phyloP scores from a whole-genome alignment of 257 asterid species.

The Nicotiana undulata region DNA sequence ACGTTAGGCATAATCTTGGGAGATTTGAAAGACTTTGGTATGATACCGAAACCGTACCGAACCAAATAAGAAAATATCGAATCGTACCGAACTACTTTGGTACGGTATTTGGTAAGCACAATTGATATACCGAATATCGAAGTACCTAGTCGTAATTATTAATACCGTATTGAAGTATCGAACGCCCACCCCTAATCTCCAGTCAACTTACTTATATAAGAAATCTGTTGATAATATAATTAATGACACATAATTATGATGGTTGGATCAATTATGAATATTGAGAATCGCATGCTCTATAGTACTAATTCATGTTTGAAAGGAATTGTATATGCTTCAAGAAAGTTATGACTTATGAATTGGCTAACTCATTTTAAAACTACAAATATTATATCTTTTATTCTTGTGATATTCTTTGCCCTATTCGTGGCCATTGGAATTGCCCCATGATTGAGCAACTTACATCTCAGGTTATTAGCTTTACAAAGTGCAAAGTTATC shows the following conservation, averaged over 20 bases:
- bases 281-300: neutral
- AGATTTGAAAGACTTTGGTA: no score
- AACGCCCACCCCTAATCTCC: no score
- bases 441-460: slow-evolving; percentile 1
- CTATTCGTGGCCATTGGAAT: neutral
- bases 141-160: no score
- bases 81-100: no score
- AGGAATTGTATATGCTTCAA: neutral
- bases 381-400: neutral
- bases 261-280: neutral
- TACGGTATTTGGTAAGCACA: no score
- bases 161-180: no score
- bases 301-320: neutral
- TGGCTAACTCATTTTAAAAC: neutral
- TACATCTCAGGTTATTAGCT: neutral
- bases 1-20: no score
- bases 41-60: no score
- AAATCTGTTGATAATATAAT: neutral
- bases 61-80: no score
- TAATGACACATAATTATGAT: neutral
- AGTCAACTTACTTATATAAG: neutral
- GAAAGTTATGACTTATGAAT: neutral
- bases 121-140: no score
- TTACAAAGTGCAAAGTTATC: neutral
- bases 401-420: neutral